phyloP scores from a whole-genome alignment of 257 asterid species.

The Nicotiana tomentosiformis region DNA sequence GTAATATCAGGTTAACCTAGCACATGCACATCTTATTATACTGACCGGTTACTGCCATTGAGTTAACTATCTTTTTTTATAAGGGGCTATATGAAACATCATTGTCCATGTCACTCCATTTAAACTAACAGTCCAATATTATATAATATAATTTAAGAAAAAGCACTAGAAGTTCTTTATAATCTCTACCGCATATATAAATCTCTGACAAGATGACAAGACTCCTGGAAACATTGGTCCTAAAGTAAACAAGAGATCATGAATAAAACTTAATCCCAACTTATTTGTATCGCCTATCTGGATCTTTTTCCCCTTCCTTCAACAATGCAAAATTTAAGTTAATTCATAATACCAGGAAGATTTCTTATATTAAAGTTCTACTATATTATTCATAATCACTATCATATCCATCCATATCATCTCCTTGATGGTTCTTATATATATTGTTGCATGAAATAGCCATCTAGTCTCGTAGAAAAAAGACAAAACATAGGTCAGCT shows the following conservation, averaged over 20 bases:
- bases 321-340: not conserved
- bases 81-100: not conserved
- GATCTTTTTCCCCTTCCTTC: not conserved
- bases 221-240: not conserved
- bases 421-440: not conserved
- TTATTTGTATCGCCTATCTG: not conserved
- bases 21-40: not conserved
- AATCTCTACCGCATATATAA: not conserved
- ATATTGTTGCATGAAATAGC: not conserved
- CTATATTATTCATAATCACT: not conserved
- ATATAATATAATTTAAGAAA: not conserved
- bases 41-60: too few species aligned
- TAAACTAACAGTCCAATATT: not conserved
- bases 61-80: too few species aligned
- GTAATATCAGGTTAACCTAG: slow-evolving; percentile 22
- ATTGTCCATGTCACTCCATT: not conserved
- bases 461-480: not conserved
- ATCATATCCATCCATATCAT: not conserved
- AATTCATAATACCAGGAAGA: not conserved
- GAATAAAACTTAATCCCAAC: not conserved
- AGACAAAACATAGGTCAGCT: not conserved
- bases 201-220: not conserved
- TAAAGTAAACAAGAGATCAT: not conserved
- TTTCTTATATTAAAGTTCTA: not conserved
- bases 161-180: not conserved